Evolutionary conservation across 257 asterid genomes (phyloP), one percentile per base, ranked within the genome.

Genomic region (Solanum microdontum): DNA sequence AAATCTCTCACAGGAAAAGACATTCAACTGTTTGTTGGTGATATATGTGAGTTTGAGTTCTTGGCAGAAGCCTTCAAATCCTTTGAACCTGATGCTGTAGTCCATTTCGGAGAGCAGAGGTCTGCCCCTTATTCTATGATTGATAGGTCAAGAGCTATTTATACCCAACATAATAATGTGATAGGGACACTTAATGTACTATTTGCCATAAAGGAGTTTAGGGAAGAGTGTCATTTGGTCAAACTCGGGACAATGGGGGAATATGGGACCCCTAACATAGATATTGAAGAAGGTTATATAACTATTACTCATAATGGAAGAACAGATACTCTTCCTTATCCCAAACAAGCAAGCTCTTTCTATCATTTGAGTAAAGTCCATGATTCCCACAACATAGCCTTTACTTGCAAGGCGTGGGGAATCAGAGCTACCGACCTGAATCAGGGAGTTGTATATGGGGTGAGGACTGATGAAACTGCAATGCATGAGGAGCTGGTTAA

Each of bases 231-330:
- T 87, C 99, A 97, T 91, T 93, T 97, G 4, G 98, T 97, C 92
- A 97, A 97, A 88, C 98, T 97, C 19, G 99, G 98, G 82, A 97
- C 99, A 45, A 97, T 97, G 99, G 99, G 99, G n/a, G 99, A 97
- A 75, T 97, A 97, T 26, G 99, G 99, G 13, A 97, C 98, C 34
- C 99, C 99, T 6, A 97, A 97, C 69, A 97, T 97, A 83, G 98
- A 97, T 80, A 97, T 97, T 9, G 99, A 97, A 88, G 99, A 97
- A 89, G 99, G 99, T n/a, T 97, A 86, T 83, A 90, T 97, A 86
- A 95, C 98, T 26, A 93, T 97, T 70, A 93, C 94, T 21, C 99
- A 97, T 73, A 95, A 97, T 73, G 98, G 99, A 37, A 93, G 99
- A 92, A 94, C 95, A 0, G 98, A 97, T 77, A 97, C 99, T 77